These are phyloP conservation scores for Fomitiporia mediterranea DNA, from an alignment of 1,284 basidiomycete species.

Conservation along the genomic window DNA sequence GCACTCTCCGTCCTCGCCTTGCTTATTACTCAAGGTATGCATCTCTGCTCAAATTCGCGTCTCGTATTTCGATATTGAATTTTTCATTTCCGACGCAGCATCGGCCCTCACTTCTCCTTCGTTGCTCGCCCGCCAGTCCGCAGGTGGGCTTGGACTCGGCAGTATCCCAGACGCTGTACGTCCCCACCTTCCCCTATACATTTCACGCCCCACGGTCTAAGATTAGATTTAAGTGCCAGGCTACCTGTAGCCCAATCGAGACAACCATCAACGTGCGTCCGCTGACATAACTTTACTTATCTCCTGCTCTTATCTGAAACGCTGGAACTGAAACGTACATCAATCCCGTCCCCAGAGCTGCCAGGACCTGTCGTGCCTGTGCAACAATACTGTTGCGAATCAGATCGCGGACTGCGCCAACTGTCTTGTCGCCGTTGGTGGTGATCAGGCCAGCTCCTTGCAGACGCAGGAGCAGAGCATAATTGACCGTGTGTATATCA, in stretches of 20 bases:
- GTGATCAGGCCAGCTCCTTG: not conserved
- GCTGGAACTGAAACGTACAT: not conserved
- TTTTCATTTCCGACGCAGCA: not conserved
- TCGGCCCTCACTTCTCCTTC: not conserved
- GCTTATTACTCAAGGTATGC: not conserved
- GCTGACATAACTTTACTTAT: not conserved
- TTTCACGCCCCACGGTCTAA: not conserved
- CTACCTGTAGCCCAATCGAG: conserved; percentile 4
- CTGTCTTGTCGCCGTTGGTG: conserved; percentile 11
- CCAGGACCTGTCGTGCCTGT: conserved; percentile 14
- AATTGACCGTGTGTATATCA: conserved; percentile 17
- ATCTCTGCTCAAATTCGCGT: not conserved
- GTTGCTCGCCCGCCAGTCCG: conserved; percentile 5
- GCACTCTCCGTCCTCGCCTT: not conserved
- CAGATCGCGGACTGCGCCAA: conserved; percentile 15
- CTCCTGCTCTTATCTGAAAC: not conserved
- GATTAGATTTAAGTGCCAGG: conserved; percentile 3
- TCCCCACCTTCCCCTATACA: not conserved
- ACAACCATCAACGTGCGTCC: conserved; percentile 6
- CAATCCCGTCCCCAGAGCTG: conserved; percentile 4
- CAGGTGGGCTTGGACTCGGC: not conserved
- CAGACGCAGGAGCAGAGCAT: conserved; percentile 6
- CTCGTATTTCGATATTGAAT: not conserved
- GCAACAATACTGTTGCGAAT: conserved; percentile 13
- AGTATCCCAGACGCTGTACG: conserved; percentile 12